phyloP scores from a whole-genome alignment of 306 rosid genomes.

The Spatholobus suberectus region DNA sequence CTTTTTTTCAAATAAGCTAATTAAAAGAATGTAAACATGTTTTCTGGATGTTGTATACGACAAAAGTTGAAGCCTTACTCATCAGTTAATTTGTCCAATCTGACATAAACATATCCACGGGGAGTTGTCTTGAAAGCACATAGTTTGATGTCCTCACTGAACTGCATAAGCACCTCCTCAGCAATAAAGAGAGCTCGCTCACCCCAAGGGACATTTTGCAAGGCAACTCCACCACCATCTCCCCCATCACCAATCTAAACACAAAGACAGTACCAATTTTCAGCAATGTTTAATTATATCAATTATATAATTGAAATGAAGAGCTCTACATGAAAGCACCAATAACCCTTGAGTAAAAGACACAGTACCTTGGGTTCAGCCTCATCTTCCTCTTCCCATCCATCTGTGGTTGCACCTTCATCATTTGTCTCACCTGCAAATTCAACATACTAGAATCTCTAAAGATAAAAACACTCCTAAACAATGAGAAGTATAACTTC shows the following conservation, averaged over 20 bases:
- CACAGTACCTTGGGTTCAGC: slow-evolving; percentile 64
- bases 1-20: neutral
- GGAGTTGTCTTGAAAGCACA: slow-evolving; percentile 83
- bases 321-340: slow-evolving; percentile 19
- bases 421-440: slow-evolving; percentile 61
- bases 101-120: slow-evolving; percentile 78
- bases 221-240: slow-evolving; percentile 82
- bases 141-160: slow-evolving; percentile 69
- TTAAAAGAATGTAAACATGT: slow-evolving; percentile 19
- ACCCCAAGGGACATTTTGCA: slow-evolving; percentile 85
- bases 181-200: slow-evolving; percentile 75
- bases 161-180: slow-evolving; percentile 58
- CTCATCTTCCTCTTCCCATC: slow-evolving; percentile 71
- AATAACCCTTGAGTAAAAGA: slow-evolving; percentile 26
- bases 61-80: slow-evolving; percentile 58
- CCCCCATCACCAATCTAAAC: slow-evolving; percentile 89
- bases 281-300: neutral
- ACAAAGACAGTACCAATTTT: slow-evolving; percentile 28
- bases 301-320: slow-evolving; percentile 25
- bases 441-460: slow-evolving; percentile 28
- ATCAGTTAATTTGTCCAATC: slow-evolving; percentile 79
- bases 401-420: slow-evolving; percentile 51
- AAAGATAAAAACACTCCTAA: slow-evolving; percentile 21
- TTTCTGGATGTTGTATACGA: slow-evolving; percentile 1
- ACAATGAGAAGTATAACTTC: slow-evolving; percentile 12